A percentile compares a stretch with the other conserved stretches of the same genome.
phyloP scores from a whole-genome alignment of 495 filamentous ascomycete genomes.

The Penicillium coffeae region DNA sequence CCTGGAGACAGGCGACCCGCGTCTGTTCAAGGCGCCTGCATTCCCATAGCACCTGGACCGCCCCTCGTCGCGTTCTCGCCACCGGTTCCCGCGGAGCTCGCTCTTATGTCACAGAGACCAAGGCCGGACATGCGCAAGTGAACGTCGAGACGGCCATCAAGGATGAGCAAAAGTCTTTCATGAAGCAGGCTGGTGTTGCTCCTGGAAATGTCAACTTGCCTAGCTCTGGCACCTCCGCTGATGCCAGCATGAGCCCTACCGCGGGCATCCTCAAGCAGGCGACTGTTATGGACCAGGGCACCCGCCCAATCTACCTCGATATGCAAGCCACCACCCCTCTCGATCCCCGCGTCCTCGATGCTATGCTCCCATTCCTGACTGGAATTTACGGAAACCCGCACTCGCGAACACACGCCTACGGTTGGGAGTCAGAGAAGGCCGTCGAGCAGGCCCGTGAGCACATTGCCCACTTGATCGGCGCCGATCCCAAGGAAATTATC shows the following conservation, averaged over 20 bases:
- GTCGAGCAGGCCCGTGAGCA: slow-evolving; percentile 81
- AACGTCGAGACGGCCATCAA: slow-evolving; percentile 77
- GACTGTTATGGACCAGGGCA: slow-evolving; percentile 88
- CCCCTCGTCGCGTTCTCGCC: slow-evolving; percentile 40
- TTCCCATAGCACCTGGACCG: slow-evolving; percentile 42
- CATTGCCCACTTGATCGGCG: slow-evolving; percentile 83
- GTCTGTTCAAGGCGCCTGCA: slow-evolving; percentile 56
- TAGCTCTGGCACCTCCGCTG: slow-evolving; percentile 54
- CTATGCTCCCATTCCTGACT: slow-evolving; percentile 93
- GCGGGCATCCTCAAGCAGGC: slow-evolving; percentile 90
- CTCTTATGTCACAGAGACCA: slow-evolving; percentile 81
- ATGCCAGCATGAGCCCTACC: slow-evolving; percentile 73
- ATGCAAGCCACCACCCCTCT: slow-evolving; percentile 98
- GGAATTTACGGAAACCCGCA: slow-evolving; percentile 96
- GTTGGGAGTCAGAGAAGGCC: slow-evolving; percentile 95
- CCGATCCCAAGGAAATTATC: slow-evolving; percentile 95
- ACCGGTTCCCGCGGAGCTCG: slow-evolving; percentile 37
- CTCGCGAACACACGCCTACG: slow-evolving; percentile 95
- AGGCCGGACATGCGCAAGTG: slow-evolving; percentile 74
- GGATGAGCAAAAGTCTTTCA: slow-evolving; percentile 76
- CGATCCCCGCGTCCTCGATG: slow-evolving; percentile 90
- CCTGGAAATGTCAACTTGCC: slow-evolving; percentile 53
- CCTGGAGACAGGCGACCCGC: slow-evolving; percentile 74
- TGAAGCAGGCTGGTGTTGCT: slow-evolving; percentile 63
- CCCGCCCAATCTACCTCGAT: slow-evolving; percentile 93